Percentiles rank a stretch among this genome's conserved stretches.
These are phyloP conservation scores for Phlyctochytrium planicorne DNA, from an alignment of 192 early-diverging fungal species.

Conservation along the genomic window DNA sequence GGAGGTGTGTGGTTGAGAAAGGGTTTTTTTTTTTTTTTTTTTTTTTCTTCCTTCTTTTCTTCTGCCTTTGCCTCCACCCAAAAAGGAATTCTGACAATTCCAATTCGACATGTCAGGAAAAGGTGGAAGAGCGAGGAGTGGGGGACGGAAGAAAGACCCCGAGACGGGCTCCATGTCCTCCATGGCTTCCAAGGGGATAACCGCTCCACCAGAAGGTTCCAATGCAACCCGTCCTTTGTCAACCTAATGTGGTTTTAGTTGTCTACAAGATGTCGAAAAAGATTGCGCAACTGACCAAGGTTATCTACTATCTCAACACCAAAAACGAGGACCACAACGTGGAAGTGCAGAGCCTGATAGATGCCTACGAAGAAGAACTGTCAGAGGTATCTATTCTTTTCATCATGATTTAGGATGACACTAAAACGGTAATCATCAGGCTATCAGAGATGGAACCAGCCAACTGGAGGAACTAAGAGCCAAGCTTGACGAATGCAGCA, in stretches of 20 bases:
- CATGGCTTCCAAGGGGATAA: conserved; percentile 10
- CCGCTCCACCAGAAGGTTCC: conserved; percentile 22
- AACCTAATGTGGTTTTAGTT: conserved; percentile 5
- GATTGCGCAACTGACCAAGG: conserved; percentile 61
- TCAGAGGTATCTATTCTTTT: conserved; percentile 29
- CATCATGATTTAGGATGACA: neutral
- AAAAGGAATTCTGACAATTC: too few species aligned
- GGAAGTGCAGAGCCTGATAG: conserved; percentile 47
- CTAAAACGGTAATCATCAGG: too few species aligned
- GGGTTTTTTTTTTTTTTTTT: too few species aligned
- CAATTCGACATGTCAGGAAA: too few species aligned
- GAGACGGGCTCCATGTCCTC: neutral
- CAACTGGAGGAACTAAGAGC: conserved; percentile 9
- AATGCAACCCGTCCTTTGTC: neutral
- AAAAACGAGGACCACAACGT: conserved; percentile 57
- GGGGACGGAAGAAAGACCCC: too few species aligned
- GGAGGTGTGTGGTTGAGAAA: too few species aligned
- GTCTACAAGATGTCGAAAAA: conserved; percentile 59
- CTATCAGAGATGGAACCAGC: conserved; percentile 30
- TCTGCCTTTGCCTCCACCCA: too few species aligned
- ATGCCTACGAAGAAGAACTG: conserved; percentile 52
- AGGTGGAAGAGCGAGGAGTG: too few species aligned
- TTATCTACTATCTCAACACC: conserved; percentile 62
- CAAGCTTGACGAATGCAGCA: conserved; percentile 38
- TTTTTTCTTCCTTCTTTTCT: too few species aligned